Evolutionary conservation across 1,284 basidiomycete genomes (phyloP), one percentile per base, ranked within the genome.

Genomic region (Melanopsichium pennsylvanicum): DNA sequence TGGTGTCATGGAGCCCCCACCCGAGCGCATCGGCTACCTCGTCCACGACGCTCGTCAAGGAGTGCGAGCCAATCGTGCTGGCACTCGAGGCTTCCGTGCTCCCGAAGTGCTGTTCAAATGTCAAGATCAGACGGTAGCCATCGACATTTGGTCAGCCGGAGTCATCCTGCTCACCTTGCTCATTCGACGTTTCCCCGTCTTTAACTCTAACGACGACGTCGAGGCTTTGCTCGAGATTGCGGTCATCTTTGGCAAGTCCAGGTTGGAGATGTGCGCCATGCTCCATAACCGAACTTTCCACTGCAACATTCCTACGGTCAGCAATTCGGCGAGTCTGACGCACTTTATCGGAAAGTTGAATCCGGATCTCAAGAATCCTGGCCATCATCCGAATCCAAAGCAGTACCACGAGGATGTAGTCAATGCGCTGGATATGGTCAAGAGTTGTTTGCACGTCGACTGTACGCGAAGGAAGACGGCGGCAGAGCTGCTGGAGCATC

Each of bases 101-200:
- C 95, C 95, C 0, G 96, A 99, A 77, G 96, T 99, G 10, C 82
- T 99, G 22, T 83, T 98, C 41, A 99, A 98, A 82, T 99, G 95
- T 74, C 88, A 89, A 18, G 90, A 93, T 70, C 95, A 99, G 83
- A 90, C 89, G 5, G 46, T 78, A 92, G 95, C 95, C 10, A 89
- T 98, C 75, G 95, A 99, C 78, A 88, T 97, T 34, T 99, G 95
- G 95, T 90, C 94, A 2, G 92, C 88, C 1, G 95, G 95, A 1
- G 89, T 90, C 78, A 96, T 97, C 48, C 83, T 99, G 0, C 85
- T 98, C 5, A 94, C 93, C 81, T 93, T 97, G 82, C 85, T 99
- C 21, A 90, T 90, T 0, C 87, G 88, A 57, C 95, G 96, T 71
- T 99, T 97, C 76, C 95, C 95, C 0, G 83, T 97, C 19, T 95